Percentiles rank a stretch among this genome's conserved stretches.
Evolutionary conservation across 257 asterid genomes (phyloP).

Genomic region (Mentha longifolia): DNA sequence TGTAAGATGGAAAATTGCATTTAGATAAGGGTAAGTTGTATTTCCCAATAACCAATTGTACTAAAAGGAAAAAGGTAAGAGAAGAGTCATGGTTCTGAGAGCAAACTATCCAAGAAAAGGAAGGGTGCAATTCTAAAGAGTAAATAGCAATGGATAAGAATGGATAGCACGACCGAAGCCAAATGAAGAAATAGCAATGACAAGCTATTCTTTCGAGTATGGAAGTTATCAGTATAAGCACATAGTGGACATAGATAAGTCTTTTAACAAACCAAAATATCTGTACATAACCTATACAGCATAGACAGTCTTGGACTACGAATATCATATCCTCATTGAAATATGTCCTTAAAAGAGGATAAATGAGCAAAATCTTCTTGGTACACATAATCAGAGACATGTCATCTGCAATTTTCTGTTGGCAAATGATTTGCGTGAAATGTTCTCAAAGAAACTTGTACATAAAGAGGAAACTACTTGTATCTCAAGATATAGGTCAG

Average conservation of each 20-base stretch:
- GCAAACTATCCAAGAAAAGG: not conserved
- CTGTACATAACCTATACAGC: constrained; percentile 2
- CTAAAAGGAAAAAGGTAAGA: not conserved
- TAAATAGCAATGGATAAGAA: no score
- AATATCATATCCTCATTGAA: not conserved
- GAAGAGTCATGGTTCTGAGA: not conserved
- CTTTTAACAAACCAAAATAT: not conserved
- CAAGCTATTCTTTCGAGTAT: not conserved
- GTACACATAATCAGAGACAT: not conserved
- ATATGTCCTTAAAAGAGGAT: not conserved
- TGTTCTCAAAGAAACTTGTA: constrained; percentile 6
- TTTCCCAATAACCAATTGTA: no score
- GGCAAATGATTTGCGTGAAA: not conserved
- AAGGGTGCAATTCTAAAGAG: constrained; percentile 15
- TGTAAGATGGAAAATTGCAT: no score
- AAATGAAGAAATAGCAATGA: not conserved
- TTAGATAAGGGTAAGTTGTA: no score
- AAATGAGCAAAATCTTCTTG: not conserved
- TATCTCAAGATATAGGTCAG: not conserved
- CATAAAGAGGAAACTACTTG: not conserved
- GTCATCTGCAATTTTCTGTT: constrained; percentile 1
- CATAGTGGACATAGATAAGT: not conserved
- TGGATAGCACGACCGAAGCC: not conserved
- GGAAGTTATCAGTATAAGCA: constrained; percentile 10
- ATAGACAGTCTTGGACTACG: not conserved